phyloP scores from a whole-genome alignment of 768 basidiomycete species.

The Auricularia auricula-judae region DNA sequence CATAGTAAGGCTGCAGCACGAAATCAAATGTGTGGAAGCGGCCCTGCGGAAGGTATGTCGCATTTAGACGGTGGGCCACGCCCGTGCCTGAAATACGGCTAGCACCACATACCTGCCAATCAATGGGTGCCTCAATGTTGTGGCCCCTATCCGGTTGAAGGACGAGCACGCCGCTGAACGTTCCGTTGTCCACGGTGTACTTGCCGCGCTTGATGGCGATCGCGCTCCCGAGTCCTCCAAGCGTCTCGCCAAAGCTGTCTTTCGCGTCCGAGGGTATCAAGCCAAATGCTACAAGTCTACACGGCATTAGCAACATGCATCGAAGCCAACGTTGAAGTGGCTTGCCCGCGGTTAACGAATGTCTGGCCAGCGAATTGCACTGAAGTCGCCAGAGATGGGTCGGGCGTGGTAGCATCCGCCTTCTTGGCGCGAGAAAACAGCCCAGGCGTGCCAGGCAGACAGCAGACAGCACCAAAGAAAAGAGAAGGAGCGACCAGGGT shows the following conservation, averaged over 20 bases:
- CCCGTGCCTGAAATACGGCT: not conserved
- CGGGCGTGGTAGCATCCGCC: conserved; percentile 1
- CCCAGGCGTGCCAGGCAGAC: too few relatives aligned
- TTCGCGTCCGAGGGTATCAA: not conserved
- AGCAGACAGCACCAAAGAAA: too few relatives aligned
- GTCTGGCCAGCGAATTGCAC: conserved; percentile 28
- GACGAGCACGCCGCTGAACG: conserved; percentile 39
- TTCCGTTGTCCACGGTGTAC: conserved; percentile 28
- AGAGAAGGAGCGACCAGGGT: too few relatives aligned
- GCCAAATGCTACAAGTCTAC: not conserved
- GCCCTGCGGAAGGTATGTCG: not conserved
- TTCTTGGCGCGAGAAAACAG: not conserved
- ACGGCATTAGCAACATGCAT: not conserved
- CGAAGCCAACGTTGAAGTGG: too few relatives aligned
- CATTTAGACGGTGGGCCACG: too few relatives aligned
- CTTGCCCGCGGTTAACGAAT: conserved; percentile 32
- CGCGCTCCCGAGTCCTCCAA: conserved; percentile 54
- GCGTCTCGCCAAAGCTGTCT: conserved; percentile 28
- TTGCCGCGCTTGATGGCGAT: conserved; percentile 44
- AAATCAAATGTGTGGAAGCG: conserved; percentile 43
- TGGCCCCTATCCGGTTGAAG: conserved; percentile 51
- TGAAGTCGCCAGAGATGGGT: conserved; percentile 5
- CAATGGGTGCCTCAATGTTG: conserved; percentile 44
- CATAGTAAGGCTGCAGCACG: conserved; percentile 45
- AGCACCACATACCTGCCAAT: conserved; percentile 47